These are phyloP conservation scores for Penicillium sp. DNA, from an alignment of 2,329 filamentous ascomycete genomes.

Conservation along the genomic window DNA sequence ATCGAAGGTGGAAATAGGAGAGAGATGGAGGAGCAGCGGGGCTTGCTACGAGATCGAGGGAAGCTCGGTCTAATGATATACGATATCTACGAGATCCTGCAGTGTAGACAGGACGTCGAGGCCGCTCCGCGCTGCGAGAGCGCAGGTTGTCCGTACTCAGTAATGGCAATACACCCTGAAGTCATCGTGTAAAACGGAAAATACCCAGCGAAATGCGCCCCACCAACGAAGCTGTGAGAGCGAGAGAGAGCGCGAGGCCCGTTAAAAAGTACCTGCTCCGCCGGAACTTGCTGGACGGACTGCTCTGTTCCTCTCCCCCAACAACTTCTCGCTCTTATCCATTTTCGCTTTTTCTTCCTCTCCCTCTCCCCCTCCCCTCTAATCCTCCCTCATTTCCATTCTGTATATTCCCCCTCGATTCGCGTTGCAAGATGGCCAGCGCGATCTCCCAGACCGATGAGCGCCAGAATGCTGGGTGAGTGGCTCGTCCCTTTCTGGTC, in stretches of 20 bases:
- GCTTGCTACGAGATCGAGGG: too few species aligned
- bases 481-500: conserved; percentile 29
- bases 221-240: conserved; percentile 24
- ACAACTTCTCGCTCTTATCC: conserved; percentile 19
- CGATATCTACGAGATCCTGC: too few species aligned
- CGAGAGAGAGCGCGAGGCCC: too few species aligned
- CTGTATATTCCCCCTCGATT: conserved; percentile 10
- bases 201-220: conserved; percentile 16
- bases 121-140: too few species aligned
- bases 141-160: background rate
- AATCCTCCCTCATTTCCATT: conserved; percentile 14
- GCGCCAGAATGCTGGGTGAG: conserved; percentile 53
- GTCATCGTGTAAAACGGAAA: conserved; percentile 8
- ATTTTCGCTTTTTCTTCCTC: too few species aligned
- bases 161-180: conserved; percentile 2
- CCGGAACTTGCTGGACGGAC: conserved; percentile 28
- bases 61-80: too few species aligned
- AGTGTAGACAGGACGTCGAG: too few species aligned
- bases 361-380: conserved; percentile 13
- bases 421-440: conserved; percentile 46
- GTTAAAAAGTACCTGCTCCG: conserved; percentile 38
- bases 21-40: too few species aligned
- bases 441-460: conserved; percentile 52
- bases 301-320: conserved; percentile 21
- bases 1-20: background rate